phyloP scores from a whole-genome alignment of 2,329 filamentous ascomycete species.

The Gliomastix tumulicola region DNA sequence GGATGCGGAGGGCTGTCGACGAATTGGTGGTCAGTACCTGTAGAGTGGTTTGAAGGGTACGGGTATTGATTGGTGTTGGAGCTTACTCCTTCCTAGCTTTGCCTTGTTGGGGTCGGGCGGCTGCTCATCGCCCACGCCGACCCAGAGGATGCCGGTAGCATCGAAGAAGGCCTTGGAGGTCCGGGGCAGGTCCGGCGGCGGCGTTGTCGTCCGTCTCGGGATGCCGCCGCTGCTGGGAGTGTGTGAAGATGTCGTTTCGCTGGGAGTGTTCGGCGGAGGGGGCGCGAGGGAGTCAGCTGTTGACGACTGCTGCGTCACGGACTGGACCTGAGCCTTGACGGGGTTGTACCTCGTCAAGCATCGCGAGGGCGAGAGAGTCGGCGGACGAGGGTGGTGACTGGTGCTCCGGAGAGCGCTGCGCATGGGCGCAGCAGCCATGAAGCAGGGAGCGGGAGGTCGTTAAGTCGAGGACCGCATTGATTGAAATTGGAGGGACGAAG shows the following conservation, averaged over 20 bases:
- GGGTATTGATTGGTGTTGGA: too few species aligned
- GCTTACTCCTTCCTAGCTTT: conserved; percentile 56
- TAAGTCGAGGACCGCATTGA: too few species aligned
- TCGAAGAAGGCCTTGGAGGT: conserved; percentile 21
- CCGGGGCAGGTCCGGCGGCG: conserved; percentile 1
- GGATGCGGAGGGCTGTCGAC: conserved; percentile 49
- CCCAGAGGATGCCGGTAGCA: conserved; percentile 18
- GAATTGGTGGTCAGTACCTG: not conserved
- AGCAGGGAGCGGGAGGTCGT: too few species aligned
- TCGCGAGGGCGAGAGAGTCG: conserved; percentile 11
- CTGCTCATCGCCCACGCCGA: conserved; percentile 19
- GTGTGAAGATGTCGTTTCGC: too few species aligned
- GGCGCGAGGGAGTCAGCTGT: conserved; percentile 1
- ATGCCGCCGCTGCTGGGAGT: too few species aligned
- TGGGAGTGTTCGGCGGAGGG: conserved; percentile 1
- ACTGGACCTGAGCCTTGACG: conserved; percentile 20
- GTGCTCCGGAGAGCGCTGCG: conserved; percentile 16
- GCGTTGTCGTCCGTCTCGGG: too few species aligned
- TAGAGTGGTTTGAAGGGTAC: not conserved
- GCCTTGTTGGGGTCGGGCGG: conserved; percentile 49
- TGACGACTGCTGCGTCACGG: conserved; percentile 8
- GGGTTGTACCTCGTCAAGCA: conserved; percentile 18
- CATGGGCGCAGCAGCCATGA: too few species aligned
- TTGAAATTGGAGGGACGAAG: too few species aligned
- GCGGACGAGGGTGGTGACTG: conserved; percentile 11